Evolutionary conservation across 768 basidiomycete species (phyloP).

Genomic region (Leccinum disarticulatum): DNA sequence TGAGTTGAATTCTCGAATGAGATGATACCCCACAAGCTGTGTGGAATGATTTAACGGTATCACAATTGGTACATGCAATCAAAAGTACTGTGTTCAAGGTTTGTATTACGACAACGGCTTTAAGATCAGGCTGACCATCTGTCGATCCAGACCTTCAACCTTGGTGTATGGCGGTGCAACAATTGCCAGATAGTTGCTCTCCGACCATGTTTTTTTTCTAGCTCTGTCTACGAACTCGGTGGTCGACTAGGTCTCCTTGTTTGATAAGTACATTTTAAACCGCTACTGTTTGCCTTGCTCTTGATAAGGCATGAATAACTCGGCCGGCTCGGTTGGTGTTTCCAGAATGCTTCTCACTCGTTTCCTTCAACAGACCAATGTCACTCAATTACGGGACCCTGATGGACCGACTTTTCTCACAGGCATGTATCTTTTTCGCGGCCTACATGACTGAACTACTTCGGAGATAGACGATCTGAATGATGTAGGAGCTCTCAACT

Average conservation of each 20-base stretch:
- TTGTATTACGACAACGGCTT: too few species aligned
- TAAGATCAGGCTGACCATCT: constrained; percentile 20
- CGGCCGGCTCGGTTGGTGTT: constrained; percentile 19
- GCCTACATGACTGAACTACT: background rate
- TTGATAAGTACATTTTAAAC: constrained; percentile 50
- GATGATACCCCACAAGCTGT: too few species aligned
- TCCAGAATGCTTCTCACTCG: background rate
- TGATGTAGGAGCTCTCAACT: constrained; percentile 51
- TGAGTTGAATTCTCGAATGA: too few species aligned
- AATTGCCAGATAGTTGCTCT: constrained; percentile 51
- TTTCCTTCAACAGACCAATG: constrained; percentile 17
- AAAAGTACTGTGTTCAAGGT: constrained; percentile 8
- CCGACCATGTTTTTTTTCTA: background rate
- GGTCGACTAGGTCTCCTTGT: constrained; percentile 62
- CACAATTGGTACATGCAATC: constrained; percentile 1
- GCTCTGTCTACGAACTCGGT: constrained; percentile 13
- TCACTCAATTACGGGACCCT: constrained; percentile 23
- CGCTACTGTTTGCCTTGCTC: constrained; percentile 50
- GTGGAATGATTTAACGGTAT: too few species aligned
- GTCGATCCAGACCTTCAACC: constrained; percentile 53
- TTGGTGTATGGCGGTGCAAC: constrained; percentile 67
- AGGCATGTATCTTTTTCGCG: constrained; percentile 10
- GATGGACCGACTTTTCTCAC: constrained; percentile 28
- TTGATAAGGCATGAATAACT: background rate
- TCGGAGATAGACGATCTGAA: constrained; percentile 22